Evolutionary conservation across 2,329 filamentous ascomycete genomes (phyloP).

Genomic region (Triangularia setosa): DNA sequence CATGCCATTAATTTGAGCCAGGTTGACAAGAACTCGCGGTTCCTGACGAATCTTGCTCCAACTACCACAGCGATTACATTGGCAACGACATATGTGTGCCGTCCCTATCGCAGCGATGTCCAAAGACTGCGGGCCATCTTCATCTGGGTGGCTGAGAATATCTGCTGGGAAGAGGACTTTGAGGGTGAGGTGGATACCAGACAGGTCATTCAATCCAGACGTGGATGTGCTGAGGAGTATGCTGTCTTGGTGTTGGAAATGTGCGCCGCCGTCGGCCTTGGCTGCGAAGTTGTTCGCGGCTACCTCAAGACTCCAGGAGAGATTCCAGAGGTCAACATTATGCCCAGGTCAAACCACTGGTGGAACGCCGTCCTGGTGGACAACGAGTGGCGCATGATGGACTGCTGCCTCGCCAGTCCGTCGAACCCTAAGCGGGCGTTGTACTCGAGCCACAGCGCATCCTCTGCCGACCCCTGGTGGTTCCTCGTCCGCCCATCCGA

Average conservation of each 20-base stretch:
- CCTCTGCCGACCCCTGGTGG: slow-evolving; percentile 81
- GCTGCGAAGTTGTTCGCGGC: slow-evolving; percentile 81
- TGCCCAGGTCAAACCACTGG: slow-evolving; percentile 91
- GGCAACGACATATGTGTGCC: slow-evolving; percentile 87
- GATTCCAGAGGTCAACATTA: slow-evolving; percentile 70
- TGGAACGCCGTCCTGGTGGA: slow-evolving; percentile 96
- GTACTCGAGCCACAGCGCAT: slow-evolving; percentile 69
- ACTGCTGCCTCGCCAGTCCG: slow-evolving; percentile 86
- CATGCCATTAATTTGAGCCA: slow-evolving; percentile 72
- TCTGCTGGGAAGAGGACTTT: slow-evolving; percentile 92
- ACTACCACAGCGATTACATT: slow-evolving; percentile 77
- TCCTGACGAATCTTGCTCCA: slow-evolving; percentile 77
- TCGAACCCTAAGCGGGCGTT: slow-evolving; percentile 76
- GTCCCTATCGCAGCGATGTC: slow-evolving; percentile 90
- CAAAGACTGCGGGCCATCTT: slow-evolving; percentile 93
- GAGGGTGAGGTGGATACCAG: slow-evolving; percentile 80
- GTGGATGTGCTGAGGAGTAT: slow-evolving; percentile 85
- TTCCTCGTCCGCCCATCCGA: slow-evolving; percentile 88
- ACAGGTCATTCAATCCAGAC: slow-evolving; percentile 76
- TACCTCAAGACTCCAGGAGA: slow-evolving; percentile 92
- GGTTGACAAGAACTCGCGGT: slow-evolving; percentile 94
- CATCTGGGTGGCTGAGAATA: slow-evolving; percentile 93
- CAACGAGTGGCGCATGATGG: slow-evolving; percentile 93
- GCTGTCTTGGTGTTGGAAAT: slow-evolving; percentile 86
- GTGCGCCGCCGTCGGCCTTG: slow-evolving; percentile 84